phyloP scores from a whole-genome alignment of 169 alveolate species.

The Plasmodium gallinaceum region DNA sequence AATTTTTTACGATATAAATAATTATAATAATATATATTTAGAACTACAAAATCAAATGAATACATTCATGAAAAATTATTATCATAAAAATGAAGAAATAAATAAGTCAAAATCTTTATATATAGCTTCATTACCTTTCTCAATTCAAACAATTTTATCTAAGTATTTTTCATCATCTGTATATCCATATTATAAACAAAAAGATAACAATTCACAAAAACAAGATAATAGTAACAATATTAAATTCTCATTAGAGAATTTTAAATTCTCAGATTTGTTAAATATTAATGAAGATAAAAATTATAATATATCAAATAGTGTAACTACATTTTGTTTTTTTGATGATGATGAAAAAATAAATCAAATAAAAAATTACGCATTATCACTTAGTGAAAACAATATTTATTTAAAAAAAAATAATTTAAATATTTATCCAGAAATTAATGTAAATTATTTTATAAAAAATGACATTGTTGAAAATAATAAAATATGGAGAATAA shows the following conservation, averaged over 20 bases:
- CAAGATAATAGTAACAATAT: neutral
- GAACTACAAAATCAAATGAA: constrained; percentile 44
- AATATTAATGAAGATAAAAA: neutral
- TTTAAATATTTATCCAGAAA: constrained; percentile 21
- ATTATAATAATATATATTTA: constrained; percentile 12
- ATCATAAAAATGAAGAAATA: constrained; percentile 4
- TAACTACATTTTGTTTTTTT: constrained; percentile 34
- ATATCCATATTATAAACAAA: constrained; percentile 24
- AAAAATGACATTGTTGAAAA: constrained; percentile 6
- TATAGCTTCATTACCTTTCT: constrained; percentile 32
- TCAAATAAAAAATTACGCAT: constrained; percentile 26
- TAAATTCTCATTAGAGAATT: neutral
- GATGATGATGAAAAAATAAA: constrained; percentile 1
- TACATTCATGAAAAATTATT: constrained; percentile 24
- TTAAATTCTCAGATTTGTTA: constrained; percentile 4
- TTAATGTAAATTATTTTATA: constrained; percentile 18
- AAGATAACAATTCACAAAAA: neutral
- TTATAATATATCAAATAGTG: constrained; percentile 8
- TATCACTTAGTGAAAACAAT: constrained; percentile 49
- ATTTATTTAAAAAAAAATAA: constrained; percentile 4
- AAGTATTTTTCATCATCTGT: constrained; percentile 10
- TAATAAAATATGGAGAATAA: constrained; percentile 49
- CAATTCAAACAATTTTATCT: constrained; percentile 29
- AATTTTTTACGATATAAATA: constrained; percentile 28
- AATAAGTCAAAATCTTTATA: neutral